Conservation (phyloP, 106 monocot genomes). For the Phalaenopsis aphrodite region DNA sequence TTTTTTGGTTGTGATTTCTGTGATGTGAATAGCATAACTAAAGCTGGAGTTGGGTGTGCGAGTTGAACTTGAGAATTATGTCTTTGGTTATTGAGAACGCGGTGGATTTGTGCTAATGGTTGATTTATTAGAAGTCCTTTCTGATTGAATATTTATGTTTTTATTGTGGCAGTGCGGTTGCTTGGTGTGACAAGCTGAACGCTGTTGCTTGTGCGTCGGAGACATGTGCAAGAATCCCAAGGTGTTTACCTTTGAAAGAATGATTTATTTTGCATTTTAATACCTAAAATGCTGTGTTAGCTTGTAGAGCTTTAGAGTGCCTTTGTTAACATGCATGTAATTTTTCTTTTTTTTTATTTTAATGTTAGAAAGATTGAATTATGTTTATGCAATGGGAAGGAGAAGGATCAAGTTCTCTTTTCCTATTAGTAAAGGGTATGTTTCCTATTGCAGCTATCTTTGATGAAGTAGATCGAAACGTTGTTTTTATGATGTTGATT, state of each 20-base stretch:
- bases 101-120: neutral
- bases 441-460: neutral
- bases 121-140: neutral
- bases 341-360: too few species aligned
- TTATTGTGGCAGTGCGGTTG: conserved; percentile 71
- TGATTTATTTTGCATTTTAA: neutral
- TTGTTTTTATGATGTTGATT: neutral
- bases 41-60: neutral
- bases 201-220: conserved; percentile 89
- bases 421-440: neutral
- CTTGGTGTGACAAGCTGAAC: conserved; percentile 96
- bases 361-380: neutral
- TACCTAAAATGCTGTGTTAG: too few species aligned
- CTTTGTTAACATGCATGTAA: too few species aligned
- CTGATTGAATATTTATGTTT: neutral
- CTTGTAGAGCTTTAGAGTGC: too few species aligned
- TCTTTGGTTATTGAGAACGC: neutral
- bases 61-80: neutral
- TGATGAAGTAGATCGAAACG: neutral
- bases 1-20: neutral
- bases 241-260: conserved; percentile 31
- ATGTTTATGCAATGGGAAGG: neutral
- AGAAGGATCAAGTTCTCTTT: neutral
- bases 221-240: conserved; percentile 95
- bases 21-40: neutral